These are phyloP conservation scores for Penicillium ochrochloron DNA, from an alignment of 495 filamentous ascomycete genomes.

Conservation along the genomic window DNA sequence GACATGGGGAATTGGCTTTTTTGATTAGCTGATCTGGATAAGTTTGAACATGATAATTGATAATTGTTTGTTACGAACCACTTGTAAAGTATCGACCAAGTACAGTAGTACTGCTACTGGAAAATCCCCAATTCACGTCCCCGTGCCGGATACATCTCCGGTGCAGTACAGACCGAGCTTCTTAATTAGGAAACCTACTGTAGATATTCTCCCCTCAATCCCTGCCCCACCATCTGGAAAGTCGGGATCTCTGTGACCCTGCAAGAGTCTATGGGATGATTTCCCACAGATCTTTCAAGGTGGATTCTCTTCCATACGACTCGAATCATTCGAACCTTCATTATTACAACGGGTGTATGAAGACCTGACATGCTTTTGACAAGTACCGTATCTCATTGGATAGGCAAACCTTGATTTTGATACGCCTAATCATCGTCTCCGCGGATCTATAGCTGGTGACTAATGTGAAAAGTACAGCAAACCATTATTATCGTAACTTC, in stretches of 20 bases:
- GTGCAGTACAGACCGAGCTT: conserved; percentile 36
- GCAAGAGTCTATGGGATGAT: conserved; percentile 14
- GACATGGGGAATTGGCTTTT: background rate
- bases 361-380: background rate
- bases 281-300: conserved; percentile 6
- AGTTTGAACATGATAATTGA: background rate
- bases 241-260: conserved; percentile 15
- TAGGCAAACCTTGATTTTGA: background rate
- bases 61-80: background rate
- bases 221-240: conserved; percentile 33
- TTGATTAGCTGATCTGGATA: background rate
- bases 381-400: background rate
- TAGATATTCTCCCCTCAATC: conserved; percentile 19
- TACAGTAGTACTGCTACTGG: background rate
- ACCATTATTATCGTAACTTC: background rate
- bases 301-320: background rate
- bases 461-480: background rate
- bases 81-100: background rate
- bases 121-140: background rate
- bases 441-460: background rate
- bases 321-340: background rate
- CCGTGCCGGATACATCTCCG: conserved; percentile 21
- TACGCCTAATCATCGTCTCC: background rate
- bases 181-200: conserved; percentile 41
- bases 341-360: background rate